Base-by-base conservation (phyloP, 2,329 filamentous ascomycete species). In the Venturiaceae sp. region DNA sequence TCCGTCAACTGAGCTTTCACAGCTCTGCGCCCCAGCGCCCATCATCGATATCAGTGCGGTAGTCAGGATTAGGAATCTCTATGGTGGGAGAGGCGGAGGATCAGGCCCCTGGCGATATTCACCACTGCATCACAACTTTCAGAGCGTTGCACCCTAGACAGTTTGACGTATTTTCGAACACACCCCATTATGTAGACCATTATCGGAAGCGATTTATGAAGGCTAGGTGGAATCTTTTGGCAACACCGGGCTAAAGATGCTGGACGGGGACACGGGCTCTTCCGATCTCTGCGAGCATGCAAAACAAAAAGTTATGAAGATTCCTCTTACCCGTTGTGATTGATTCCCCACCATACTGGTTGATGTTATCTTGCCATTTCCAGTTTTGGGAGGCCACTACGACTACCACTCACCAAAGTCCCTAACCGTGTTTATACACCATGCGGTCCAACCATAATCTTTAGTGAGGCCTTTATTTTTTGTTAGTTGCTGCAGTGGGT, bases 11-110 rank as follows among this genome's bases (percentile, higher is more conserved):
- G 36, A 30, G 54, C 34, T 32, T 30, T 6, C 16, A 33, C 36
- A 56, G 54, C 52, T 53, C 32, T 30, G 52, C 44, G 44, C 44
- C 44, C 44, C 44, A 50, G 44, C 44, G 44, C 44, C 44, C 28
- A 23, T 50, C 8, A 50, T 50, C 44, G 44, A 30, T 30, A 30
- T 50, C 21, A 50, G 44, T 26, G 23, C n/a, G 44, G 44, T 50
- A 50, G 44, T 50, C 44, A 30, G 44, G 44, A 50, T 30, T n/a
- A n/a, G 30, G 44, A 30, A 50, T 28, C 26, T 47, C 44, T 5
- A 16, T 7, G 26, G 44, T 30, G 44, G 44, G 44, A 50, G 44
- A 50, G 26, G 44, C 23, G 44, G 44, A 6, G 44, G 44, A 30
- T 28, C 23, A 50, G 44, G 44, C 44, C 44, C 14, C 13, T 50